Conservation (phyloP, 1,139 yeast genomes). For the Geotrichum bryndzae region DNA sequence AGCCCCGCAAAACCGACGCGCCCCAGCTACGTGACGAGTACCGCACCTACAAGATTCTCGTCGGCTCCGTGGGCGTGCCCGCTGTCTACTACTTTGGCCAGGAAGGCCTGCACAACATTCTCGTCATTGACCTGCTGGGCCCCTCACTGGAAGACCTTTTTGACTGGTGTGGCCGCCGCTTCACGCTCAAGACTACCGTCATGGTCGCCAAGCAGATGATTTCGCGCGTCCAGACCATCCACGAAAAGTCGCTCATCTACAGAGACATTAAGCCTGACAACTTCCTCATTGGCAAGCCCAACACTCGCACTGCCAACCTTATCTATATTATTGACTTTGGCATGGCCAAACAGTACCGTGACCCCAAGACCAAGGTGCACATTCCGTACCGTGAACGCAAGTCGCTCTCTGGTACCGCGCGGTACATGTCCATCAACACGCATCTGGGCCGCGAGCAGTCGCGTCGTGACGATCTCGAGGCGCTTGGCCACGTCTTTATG, state of each 20-base stretch:
- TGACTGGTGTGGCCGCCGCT: conserved; percentile 96
- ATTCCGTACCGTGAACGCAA: conserved; percentile 95
- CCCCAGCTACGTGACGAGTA: conserved; percentile 96
- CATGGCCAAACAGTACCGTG: conserved; percentile 96
- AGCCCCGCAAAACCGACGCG: conserved; percentile 93
- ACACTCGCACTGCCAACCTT: conserved; percentile 45
- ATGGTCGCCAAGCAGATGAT: conserved; percentile 93
- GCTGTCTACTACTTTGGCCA: conserved; percentile 95
- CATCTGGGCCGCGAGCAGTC: conserved; percentile 96
- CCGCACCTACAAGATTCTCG: conserved; percentile 81
- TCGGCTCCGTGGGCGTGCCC: conserved; percentile 81
- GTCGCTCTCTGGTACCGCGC: conserved; percentile 90
- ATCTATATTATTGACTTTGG: conserved; percentile 69
- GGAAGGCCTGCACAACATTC: conserved; percentile 90
- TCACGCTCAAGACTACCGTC: conserved; percentile 80
- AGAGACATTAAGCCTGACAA: conserved; percentile 96
- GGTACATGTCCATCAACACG: conserved; percentile 96
- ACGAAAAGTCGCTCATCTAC: conserved; percentile 82
- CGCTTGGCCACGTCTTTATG: conserved; percentile 90
- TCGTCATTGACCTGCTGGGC: conserved; percentile 88
- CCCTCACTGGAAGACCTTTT: conserved; percentile 94
- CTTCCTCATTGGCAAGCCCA: conserved; percentile 70
- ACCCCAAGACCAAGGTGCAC: conserved; percentile 90
- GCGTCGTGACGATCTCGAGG: conserved; percentile 92
- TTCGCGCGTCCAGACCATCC: conserved; percentile 76